Evolutionary conservation across 495 filamentous ascomycete genomes (phyloP), one percentile per base, ranked within the genome.

Genomic region (Oleoguttula mirabilis): DNA sequence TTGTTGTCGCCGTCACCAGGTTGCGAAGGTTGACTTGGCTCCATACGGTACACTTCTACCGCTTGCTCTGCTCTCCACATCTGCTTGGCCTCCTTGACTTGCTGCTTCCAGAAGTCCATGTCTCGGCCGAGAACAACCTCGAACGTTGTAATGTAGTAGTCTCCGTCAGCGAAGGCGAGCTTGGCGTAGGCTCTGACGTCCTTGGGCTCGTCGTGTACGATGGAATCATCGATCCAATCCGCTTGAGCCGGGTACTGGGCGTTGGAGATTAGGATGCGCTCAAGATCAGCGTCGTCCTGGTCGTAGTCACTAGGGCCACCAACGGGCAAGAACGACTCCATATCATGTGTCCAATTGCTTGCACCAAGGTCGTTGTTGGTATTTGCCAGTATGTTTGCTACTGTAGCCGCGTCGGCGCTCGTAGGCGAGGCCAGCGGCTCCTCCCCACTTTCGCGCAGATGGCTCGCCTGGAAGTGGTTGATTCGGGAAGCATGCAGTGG

Each of bases 111-210:
- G 42, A 23, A 24, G 11, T 41, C 28, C 36, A 76, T 61, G 61
- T 83, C 76, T 48, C 80, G 75, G 34, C 80, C 80, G 17, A 84
- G 63, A 15, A 73, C 70, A 20, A 83, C 69, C 1, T 67, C 68
- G 50, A 76, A 75, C 8, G 78, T 81, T 38, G 73, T 81, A 66
- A 80, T 75, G 55, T 80, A 82, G 55, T 79, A 84, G 53, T 77
- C 69, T 11, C 78, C 78, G 60, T 84, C 80, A 25, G 71, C 66
- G 56, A 84, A 82, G 49, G 75, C 70, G 21, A 84, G 66, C 57
- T 79, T 82, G 23, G 79, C 80, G 60, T 74, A 83, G 21, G 75
- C 79, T 19, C 39, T 27, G n/a, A 63, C 54, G 28, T 27, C 32
- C 11, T 42, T 30, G 5, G 23, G 35, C n/a, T 48, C 28, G 32